Percentiles rank a stretch among this genome's conserved stretches.
phyloP scores from a whole-genome alignment of 148 eudicot genomes.

The Cornus controversa region DNA sequence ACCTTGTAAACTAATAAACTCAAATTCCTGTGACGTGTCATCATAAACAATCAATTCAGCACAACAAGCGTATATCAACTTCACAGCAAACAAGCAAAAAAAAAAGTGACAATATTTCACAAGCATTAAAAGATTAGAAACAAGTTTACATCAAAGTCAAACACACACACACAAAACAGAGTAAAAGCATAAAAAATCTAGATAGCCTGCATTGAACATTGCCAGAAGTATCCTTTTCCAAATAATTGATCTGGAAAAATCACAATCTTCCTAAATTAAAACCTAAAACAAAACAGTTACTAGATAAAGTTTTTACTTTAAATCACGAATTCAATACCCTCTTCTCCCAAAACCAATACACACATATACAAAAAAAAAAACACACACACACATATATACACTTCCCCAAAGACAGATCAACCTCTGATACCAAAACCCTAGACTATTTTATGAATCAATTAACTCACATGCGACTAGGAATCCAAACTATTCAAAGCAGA shows the following conservation, averaged over 20 bases:
- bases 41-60: not conserved
- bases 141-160: too few relatives aligned
- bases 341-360: too few relatives aligned
- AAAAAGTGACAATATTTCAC: not conserved
- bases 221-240: too few relatives aligned
- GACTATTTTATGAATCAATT: not conserved
- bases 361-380: too few relatives aligned
- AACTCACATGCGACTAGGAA: not conserved
- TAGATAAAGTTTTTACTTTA: too few relatives aligned
- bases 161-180: not conserved
- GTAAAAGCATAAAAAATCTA: not conserved
- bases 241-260: too few relatives aligned
- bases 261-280: not conserved
- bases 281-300: too few relatives aligned
- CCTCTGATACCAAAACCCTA: not conserved
- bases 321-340: too few relatives aligned
- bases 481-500: not conserved
- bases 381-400: too few relatives aligned
- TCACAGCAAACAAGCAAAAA: not conserved
- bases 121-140: too few relatives aligned
- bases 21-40: not conserved
- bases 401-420: too few relatives aligned
- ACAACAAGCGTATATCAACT: not conserved
- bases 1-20: not conserved
- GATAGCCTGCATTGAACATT: too few relatives aligned